A percentile compares a stretch with the other conserved stretches of the same genome.
phyloP scores from a whole-genome alignment of 2,329 filamentous ascomycete genomes.

The Fusarium virguliforme region DNA sequence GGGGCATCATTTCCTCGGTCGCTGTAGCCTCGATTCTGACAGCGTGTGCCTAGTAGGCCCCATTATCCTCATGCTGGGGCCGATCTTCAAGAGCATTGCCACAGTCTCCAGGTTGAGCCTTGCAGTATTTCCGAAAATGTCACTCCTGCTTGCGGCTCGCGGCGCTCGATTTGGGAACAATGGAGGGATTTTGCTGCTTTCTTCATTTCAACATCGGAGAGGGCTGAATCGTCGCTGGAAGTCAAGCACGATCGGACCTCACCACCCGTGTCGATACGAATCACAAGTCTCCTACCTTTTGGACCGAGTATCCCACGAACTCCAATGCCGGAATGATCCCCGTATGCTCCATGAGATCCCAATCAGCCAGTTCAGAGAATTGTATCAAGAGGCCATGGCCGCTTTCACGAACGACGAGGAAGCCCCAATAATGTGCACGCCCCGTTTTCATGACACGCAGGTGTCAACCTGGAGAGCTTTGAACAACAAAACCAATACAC shows the following conservation, averaged over 20 bases:
- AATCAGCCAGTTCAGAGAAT: not conserved
- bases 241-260: not conserved
- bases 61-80: too few relatives aligned
- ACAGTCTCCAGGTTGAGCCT: not conserved
- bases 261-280: not conserved
- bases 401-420: not conserved
- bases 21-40: too few relatives aligned
- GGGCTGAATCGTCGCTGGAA: not conserved
- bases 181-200: not conserved
- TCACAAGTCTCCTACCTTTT: not conserved
- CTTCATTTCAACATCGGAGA: not conserved
- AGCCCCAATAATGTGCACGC: not conserved
- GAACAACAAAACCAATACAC: not conserved
- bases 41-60: too few relatives aligned
- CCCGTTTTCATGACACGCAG: not conserved
- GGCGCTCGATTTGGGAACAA: not conserved
- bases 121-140: not conserved
- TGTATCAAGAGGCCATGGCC: not conserved
- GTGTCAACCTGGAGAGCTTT: not conserved
- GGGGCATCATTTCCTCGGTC: too few relatives aligned
- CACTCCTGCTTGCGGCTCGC: not conserved
- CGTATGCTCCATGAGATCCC: not conserved
- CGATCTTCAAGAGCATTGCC: too few relatives aligned
- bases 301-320: not conserved
- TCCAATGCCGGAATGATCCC: not conserved